Conservation (phyloP, 2,329 filamentous ascomycete species). For the Alternaria triticimaculans region DNA sequence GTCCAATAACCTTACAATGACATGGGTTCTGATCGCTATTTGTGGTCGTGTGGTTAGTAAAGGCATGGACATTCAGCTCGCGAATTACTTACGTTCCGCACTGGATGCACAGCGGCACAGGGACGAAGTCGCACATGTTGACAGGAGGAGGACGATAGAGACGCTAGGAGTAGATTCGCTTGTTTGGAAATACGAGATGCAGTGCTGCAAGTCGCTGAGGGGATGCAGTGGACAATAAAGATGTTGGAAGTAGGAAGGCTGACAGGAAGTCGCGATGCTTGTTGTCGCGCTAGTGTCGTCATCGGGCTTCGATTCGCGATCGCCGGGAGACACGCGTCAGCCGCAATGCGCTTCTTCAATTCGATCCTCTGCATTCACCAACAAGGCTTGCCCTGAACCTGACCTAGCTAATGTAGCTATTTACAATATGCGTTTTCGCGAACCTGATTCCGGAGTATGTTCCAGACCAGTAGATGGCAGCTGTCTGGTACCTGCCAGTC, state of each 20-base stretch:
- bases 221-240: neutral
- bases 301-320: conserved; percentile 3
- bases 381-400: neutral
- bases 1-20: conserved; percentile 63
- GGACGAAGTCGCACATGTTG: conserved; percentile 48
- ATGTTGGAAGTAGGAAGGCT: conserved; percentile 10
- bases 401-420: neutral
- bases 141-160: neutral
- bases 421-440: neutral
- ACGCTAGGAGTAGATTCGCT: neutral
- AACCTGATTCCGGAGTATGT: neutral
- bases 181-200: neutral
- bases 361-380: conserved; percentile 9
- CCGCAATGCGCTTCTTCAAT: conserved; percentile 2
- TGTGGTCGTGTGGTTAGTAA: conserved; percentile 18
- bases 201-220: neutral
- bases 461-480: neutral
- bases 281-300: conserved; percentile 12
- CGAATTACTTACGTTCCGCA: conserved; percentile 52
- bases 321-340: conserved; percentile 13
- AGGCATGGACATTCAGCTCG: neutral
- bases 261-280: conserved; percentile 6
- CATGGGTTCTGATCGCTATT: conserved; percentile 63
- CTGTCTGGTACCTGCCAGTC: neutral
- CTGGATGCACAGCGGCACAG: conserved; percentile 62